Base-by-base conservation (phyloP, 2,329 filamentous ascomycete species). In the Scedosporium boydii region DNA sequence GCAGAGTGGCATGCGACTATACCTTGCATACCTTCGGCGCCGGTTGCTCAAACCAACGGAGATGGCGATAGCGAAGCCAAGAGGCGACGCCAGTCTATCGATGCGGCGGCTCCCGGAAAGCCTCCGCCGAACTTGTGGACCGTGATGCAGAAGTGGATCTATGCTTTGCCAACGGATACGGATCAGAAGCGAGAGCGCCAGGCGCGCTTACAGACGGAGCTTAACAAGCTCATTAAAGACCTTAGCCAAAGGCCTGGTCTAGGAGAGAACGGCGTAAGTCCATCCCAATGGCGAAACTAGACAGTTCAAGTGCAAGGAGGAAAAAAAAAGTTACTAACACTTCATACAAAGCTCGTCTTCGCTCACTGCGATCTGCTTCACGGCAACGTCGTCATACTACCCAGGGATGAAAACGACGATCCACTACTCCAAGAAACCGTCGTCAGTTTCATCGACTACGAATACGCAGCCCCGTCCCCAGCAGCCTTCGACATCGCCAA, bases 401-500 rank as follows among this genome's bases (percentile, higher is more conserved):
- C 64, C 29, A 66, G 66, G 34, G 65, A 64, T 58, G 67, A 73
- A 34, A 68, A 69, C 55, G 67, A 75, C 34, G 69, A 68, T 44
- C 64, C 67, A 21, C 67, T 67, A 27, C 16, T n/a, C 7, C 10
- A 48, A 7, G 69, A 73, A 14, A 70, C 76, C 34, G 73, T 76
- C 2, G 88, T 93, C 62, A 85, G 84, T 71, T 98, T 99, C 76
- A 99, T 99, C 73, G 95, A 99, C 77, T 99, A 98, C 78, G 95
- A 99, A 75, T 99, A 99, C 75, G 92, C 93, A 14, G 95, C 91
- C 4, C 93, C 95, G 2, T 93, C 93, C 0, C 93, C 93, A 1
- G 92, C 93, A 3, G 93, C 93, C 1, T 99, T 99, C 75, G 95
- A 99, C 73, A 87, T 99, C 68, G 89, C 93, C 59, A 99, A 99